Evolutionary conservation across 805 yeast genomes (phyloP), one percentile per base, ranked within the genome.

Genomic region (Spathaspora sp.): DNA sequence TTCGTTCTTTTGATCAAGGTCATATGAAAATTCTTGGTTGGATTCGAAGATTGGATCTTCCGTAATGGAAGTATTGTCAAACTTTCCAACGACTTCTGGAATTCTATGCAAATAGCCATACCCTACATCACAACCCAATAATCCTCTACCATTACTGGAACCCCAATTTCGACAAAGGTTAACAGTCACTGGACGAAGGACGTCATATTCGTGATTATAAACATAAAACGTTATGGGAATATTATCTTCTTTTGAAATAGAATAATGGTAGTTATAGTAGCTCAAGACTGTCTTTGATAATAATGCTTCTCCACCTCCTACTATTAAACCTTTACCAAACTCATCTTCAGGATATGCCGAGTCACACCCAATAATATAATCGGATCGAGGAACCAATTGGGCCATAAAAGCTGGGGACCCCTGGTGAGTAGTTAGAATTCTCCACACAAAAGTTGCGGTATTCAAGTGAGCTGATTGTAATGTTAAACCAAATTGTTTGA

Each of bases 51-150:
- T 49, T 6, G 69, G 60, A 57, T 70, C 75, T 42, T 69, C 73
- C 20, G 60, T 57, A 12, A 69, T 48, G n/a, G 64, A 57, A 12
- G 59, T 58, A 20, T 52, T 56, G n/a, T 73, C 80, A 61, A 78
- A 81, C 52, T 79, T 77, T 0, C 79, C 81, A 9, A 76, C 63
- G 5, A 82, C 86, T 52, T 83, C 81, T 1, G 98, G 97, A n/a
- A 89, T 69, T 54, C 94, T 73, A 64, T 93, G 98, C 48, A 93
- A 72, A 48, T 87, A 76, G 0, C 99, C 99, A 61, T 91, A 92
- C 0, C 97, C 98, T 17, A 93, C 96, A 57, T 92, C 96, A 69
- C 97, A 91, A 1, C 99, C 99, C 38, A 93, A 70, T 38, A 90
- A 73, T 1, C 97, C 96, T 56, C 74, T 79, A 14, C 92, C 90